phyloP scores from a whole-genome alignment of 225 moss, liverwort and hornwort genomes.

The Pleurozium schreberi region DNA sequence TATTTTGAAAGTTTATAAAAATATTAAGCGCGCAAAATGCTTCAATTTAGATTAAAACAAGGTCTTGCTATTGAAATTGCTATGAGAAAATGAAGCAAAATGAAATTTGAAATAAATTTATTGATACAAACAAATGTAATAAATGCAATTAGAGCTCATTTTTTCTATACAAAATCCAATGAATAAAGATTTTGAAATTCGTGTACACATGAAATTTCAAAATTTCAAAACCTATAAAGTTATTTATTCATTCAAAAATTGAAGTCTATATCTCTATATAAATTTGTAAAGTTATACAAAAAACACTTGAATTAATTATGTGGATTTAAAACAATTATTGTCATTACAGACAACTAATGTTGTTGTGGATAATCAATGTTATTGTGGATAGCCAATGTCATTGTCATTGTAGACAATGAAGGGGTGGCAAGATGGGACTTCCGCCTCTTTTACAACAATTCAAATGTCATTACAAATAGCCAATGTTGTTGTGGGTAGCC shows the following conservation, averaged over 20 bases:
- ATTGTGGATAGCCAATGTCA: neutral
- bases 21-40: fast-evolving
- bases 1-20: neutral
- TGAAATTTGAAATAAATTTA: no score
- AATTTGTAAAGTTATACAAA: neutral
- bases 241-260: no score
- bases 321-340: fast-evolving
- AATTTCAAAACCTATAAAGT: neutral
- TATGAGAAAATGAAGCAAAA: neutral
- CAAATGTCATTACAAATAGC: no score
- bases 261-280: neutral
- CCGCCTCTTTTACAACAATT: no score
- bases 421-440: no score
- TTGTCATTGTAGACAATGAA: fast-evolving
- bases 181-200: neutral
- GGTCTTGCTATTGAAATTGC: fast-evolving
- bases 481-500: no score
- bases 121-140: neutral
- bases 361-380: no score
- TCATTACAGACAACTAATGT: neutral
- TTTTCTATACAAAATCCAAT: fast-evolving
- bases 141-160: fast-evolving
- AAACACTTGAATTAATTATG: neutral
- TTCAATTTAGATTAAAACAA: neutral
- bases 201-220: fast-evolving